These are phyloP conservation scores for Picea glauca DNA, from an alignment of 75 land plant species.

Conservation along the genomic window DNA sequence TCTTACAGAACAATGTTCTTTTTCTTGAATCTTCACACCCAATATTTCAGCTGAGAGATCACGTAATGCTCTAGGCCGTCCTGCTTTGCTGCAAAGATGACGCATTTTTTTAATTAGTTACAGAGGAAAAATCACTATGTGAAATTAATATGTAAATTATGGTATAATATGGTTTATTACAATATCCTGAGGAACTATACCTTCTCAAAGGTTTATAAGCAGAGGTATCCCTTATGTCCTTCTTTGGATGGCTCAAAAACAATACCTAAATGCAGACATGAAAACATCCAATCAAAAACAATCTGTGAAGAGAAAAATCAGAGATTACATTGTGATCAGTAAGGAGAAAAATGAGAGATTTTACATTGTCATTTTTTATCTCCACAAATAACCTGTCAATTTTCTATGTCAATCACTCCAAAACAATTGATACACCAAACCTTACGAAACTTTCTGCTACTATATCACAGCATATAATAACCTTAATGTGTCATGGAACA, in stretches of 20 bases:
- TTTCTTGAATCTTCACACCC: slow-evolving; percentile 73
- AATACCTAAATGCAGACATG: slow-evolving; percentile 41
- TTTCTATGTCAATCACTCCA: too few relatives aligned
- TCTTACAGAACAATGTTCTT: slow-evolving; percentile 88
- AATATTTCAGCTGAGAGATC: slow-evolving; percentile 72
- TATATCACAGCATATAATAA: too few relatives aligned
- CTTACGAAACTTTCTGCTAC: too few relatives aligned
- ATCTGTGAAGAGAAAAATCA: background rate
- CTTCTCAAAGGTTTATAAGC: slow-evolving; percentile 60
- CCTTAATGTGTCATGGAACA: too few relatives aligned
- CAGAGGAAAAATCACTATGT: background rate
- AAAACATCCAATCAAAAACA: background rate
- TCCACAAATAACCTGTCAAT: background rate
- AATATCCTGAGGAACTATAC: slow-evolving; percentile 27
- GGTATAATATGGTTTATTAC: background rate
- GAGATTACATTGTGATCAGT: too few relatives aligned
- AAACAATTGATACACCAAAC: too few relatives aligned
- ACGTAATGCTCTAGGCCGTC: slow-evolving; percentile 57
- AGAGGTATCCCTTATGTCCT: slow-evolving; percentile 73
- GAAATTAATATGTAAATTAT: background rate
- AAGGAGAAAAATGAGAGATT: background rate
- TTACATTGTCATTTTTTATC: background rate
- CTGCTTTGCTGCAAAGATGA: slow-evolving; percentile 30
- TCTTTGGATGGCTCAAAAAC: slow-evolving; percentile 83
- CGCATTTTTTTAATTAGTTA: background rate